Evolutionary conservation across 805 yeast species (phyloP).

Genomic region (Sugiyamaella smithiae): DNA sequence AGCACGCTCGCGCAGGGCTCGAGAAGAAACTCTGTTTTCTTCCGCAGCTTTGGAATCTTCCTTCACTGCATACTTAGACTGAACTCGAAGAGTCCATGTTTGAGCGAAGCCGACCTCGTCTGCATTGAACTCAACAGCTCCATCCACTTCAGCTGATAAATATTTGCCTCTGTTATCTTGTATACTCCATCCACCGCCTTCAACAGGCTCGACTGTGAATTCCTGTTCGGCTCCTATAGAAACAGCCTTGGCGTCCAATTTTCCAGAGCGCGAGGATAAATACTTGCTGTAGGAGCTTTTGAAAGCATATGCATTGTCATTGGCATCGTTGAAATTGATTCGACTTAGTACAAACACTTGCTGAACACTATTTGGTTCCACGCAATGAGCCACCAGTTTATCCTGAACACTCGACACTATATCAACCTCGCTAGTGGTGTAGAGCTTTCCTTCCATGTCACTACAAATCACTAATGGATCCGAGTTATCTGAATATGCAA

Average conservation of each 20-base stretch:
- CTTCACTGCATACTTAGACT: slow-evolving; percentile 23
- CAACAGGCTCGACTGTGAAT: slow-evolving; percentile 20
- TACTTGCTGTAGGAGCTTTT: slow-evolving; percentile 33
- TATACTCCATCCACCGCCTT: slow-evolving; percentile 29
- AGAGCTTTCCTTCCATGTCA: slow-evolving; percentile 28
- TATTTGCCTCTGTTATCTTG: slow-evolving; percentile 16
- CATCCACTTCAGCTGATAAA: slow-evolving; percentile 16
- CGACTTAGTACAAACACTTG: slow-evolving; percentile 35
- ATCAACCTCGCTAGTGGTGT: slow-evolving; percentile 23
- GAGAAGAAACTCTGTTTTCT: slow-evolving; percentile 21
- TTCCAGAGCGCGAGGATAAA: slow-evolving; percentile 21
- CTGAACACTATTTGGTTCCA: slow-evolving; percentile 34
- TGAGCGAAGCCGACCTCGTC: slow-evolving; percentile 21
- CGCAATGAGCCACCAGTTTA: slow-evolving; percentile 17
- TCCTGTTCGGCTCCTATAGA: slow-evolving; percentile 37
- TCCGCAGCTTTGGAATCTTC: slow-evolving; percentile 14
- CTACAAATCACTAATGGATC: slow-evolving; percentile 20
- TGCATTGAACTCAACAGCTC: slow-evolving; percentile 23
- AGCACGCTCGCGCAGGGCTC: slow-evolving; percentile 27
- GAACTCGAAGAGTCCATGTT: slow-evolving; percentile 27
- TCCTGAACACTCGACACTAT: slow-evolving; percentile 4
- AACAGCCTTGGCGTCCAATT: slow-evolving; percentile 30
- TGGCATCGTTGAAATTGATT: slow-evolving; percentile 17
- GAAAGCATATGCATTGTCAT: slow-evolving; percentile 27
- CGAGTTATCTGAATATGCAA: slow-evolving; percentile 20